Base-by-base conservation (phyloP, 148 eudicot species). In the Tetragonia tetragonoides region DNA sequence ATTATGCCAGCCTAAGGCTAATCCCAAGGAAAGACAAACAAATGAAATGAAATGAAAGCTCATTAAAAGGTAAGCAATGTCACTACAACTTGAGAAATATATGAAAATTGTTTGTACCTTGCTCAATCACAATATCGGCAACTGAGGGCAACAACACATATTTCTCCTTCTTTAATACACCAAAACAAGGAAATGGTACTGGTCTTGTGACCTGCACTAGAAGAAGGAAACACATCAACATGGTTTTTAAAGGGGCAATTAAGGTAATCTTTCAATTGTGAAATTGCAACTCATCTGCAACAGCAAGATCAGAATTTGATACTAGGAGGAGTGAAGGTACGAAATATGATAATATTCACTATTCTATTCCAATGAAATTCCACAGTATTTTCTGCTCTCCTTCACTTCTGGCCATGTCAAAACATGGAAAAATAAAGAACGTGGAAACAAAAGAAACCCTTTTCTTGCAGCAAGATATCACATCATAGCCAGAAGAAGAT, bases 101-200 rank as follows among this genome's bases (percentile, higher is more conserved):
- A 54, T 57, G 17, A 57, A 76, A 74, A 57, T 7, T 69, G 60
- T 66, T 24, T 47, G 68, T 86, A 92, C 98, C 98, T 86, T 94
- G 98, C 86, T 94, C 95, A 69, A 94, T 85, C 23, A 92, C 92
- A 86, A 94, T 85, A 77, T 92, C 97, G 38, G 92, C 87, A 67
- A 92, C 97, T 15, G 95, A 89, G 68, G 93, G 90, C 82, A 94
- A 74, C 41, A 90, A 49, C 40, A 92, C 83, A 84, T 94, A 87
- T 83, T 94, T 94, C 87, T 94, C 97, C 84, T 88, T 92, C 87
- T 85, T 89, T 86, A 89, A 75, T 46, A 79, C 93, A 44, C 98
- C 98, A 76, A 94, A 90, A 79, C 93, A 94, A 14, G 97, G 95
- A 71, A 94, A 87, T 53, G 90, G 82, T 72, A 90, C 92, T 18